Evolutionary conservation across 306 rosid species (phyloP).

Genomic region (Castanea crenata): DNA sequence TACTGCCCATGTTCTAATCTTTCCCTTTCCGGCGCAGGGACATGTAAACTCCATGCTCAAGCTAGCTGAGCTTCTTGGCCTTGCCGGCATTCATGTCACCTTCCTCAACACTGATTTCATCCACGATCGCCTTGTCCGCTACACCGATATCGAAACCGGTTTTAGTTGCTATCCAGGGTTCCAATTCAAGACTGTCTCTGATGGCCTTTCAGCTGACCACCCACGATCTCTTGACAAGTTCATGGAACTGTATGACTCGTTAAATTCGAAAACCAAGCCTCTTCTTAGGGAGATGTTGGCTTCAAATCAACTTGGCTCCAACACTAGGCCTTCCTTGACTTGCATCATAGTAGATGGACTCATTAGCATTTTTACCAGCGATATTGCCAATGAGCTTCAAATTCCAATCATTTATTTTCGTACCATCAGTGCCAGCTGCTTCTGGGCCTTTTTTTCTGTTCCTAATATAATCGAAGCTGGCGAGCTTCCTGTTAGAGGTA

Average conservation of each 20-base stretch:
- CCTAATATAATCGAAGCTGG: conserved; percentile 27
- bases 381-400: conserved; percentile 20
- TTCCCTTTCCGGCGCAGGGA: conserved; percentile 33
- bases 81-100: conserved; percentile 33
- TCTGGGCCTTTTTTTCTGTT: conserved; percentile 39
- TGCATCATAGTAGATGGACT: conserved; percentile 43
- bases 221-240: neutral
- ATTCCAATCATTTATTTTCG: conserved; percentile 39
- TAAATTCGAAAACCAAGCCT: conserved; percentile 17
- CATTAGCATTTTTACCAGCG: conserved; percentile 23
- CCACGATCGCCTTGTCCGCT: conserved; percentile 27
- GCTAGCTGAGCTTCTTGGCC: conserved; percentile 43
- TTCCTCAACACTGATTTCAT: conserved; percentile 39
- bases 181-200: conserved; percentile 39
- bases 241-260: neutral
- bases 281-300: conserved; percentile 18
- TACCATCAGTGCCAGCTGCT: conserved; percentile 28
- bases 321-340: neutral
- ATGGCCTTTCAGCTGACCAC: conserved; percentile 18
- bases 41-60: conserved; percentile 51
- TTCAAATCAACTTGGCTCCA: neutral
- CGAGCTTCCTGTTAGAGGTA: conserved; percentile 51
- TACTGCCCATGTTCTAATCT: conserved; percentile 26
- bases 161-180: conserved; percentile 28
- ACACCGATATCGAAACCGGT: conserved; percentile 18